Conservation (phyloP, 2,329 filamentous ascomycete genomes). For the Boeremia lycopersici region DNA sequence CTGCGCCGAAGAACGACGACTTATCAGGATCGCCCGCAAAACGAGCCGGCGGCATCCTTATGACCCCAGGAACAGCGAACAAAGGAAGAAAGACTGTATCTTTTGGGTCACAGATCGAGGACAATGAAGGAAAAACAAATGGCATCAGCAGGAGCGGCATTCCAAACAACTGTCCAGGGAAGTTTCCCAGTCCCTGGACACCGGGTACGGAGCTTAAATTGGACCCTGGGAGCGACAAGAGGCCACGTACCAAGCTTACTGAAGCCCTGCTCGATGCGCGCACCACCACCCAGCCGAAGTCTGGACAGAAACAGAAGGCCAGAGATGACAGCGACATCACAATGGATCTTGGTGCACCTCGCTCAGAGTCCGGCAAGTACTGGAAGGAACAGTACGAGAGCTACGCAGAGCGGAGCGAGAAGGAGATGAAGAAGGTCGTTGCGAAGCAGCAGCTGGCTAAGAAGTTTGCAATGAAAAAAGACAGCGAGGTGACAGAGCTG, state of each 20-base stretch:
- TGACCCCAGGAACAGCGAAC: conserved; percentile 65
- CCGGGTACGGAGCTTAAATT: conserved; percentile 46
- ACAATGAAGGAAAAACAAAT: conserved; percentile 60
- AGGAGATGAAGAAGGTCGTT: conserved; percentile 77
- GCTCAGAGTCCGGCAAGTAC: conserved; percentile 75
- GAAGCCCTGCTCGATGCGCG: conserved; percentile 53
- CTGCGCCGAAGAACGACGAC: conserved; percentile 28
- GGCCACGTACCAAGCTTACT: conserved; percentile 51
- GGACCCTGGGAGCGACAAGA: conserved; percentile 36
- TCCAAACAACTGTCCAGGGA: conserved; percentile 54
- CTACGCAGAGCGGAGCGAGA: conserved; percentile 74
- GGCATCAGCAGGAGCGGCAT: conserved; percentile 54
- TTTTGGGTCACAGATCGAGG: conserved; percentile 62
- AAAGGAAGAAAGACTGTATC: conserved; percentile 66
- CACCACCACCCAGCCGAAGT: conserved; percentile 45
- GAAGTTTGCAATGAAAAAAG: conserved; percentile 78
- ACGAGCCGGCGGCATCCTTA: conserved; percentile 64
- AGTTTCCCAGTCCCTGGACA: conserved; percentile 60
- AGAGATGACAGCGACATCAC: conserved; percentile 67
- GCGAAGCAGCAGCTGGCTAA: conserved; percentile 81
- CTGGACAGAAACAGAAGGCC: conserved; percentile 40
- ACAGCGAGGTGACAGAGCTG: conserved; percentile 71
- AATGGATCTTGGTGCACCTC: conserved; percentile 73
- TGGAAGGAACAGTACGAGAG: conserved; percentile 80
- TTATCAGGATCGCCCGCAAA: conserved; percentile 59